Conservation (phyloP, 2,329 filamentous ascomycete genomes). For the Penicillium sp. region DNA sequence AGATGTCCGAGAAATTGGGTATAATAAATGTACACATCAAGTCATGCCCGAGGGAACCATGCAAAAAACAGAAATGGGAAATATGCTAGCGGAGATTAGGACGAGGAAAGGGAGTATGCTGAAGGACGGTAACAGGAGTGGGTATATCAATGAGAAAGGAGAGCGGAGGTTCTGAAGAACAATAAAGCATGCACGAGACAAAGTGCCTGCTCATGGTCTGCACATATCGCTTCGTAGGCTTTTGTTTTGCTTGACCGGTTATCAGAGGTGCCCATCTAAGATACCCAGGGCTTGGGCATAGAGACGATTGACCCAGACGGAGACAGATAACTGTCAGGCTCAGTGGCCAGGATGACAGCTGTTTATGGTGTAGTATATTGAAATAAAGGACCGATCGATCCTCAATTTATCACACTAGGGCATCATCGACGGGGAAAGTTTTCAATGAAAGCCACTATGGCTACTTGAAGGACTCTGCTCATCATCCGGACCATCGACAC, state of each 20-base stretch:
- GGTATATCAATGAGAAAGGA: not conserved
- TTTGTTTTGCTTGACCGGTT: no score
- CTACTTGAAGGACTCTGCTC: constrained; percentile 31
- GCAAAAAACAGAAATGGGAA: not conserved
- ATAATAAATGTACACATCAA: constrained; percentile 30
- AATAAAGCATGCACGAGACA: not conserved
- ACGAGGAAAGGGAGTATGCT: not conserved
- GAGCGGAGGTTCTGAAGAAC: not conserved
- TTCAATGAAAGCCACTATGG: constrained; percentile 15
- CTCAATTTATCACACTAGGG: not conserved
- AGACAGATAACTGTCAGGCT: not conserved
- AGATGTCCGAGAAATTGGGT: constrained; percentile 19
- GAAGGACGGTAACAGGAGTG: not conserved
- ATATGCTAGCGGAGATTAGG: not conserved
- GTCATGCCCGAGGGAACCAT: constrained; percentile 19
- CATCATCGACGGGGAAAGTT: not conserved
- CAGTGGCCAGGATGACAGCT: no score
- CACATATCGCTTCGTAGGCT: no score
- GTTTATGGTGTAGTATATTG: not conserved
- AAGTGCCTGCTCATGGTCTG: no score
- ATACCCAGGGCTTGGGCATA: no score
- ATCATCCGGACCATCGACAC: constrained; percentile 52
- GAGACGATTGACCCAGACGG: no score
- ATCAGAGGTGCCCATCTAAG: no score
- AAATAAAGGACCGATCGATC: not conserved